Percentiles rank a stretch among this genome's conserved stretches.
These are phyloP conservation scores for Takakia lepidozioides DNA, from an alignment of 225 moss, liverwort and hornwort species.

Conservation along the genomic window DNA sequence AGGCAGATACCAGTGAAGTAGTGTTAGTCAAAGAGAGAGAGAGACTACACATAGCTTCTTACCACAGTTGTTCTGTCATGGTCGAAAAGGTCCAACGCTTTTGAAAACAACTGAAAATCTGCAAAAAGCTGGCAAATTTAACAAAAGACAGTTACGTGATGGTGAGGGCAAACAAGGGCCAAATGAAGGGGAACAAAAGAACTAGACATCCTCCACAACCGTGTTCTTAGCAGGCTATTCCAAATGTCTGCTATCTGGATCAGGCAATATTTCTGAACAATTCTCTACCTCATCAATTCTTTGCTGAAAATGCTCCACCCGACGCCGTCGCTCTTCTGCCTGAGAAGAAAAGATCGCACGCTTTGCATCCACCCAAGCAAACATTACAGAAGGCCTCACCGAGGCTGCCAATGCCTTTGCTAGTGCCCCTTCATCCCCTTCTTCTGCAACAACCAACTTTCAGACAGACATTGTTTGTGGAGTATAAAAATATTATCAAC, in stretches of 20 bases:
- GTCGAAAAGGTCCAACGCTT: slow-evolving; percentile 80
- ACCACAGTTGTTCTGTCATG: slow-evolving; percentile 68
- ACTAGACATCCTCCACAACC: too few relatives aligned
- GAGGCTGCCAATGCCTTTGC: slow-evolving; percentile 58
- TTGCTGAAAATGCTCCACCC: slow-evolving; percentile 63
- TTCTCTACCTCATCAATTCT: slow-evolving; percentile 66
- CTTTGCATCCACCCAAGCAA: slow-evolving; percentile 68
- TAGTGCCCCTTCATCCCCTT: slow-evolving; percentile 42
- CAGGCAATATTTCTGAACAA: too few relatives aligned
- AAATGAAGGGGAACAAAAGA: too few relatives aligned
- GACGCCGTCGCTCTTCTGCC: slow-evolving; percentile 75
- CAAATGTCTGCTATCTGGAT: too few relatives aligned
- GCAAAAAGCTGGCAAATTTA: slow-evolving; percentile 54
- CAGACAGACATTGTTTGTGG: too few relatives aligned
- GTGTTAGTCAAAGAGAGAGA: too few relatives aligned
- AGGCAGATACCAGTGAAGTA: too few relatives aligned
- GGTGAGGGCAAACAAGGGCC: too few relatives aligned
- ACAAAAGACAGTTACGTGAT: too few relatives aligned
- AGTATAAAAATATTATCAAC: too few relatives aligned
- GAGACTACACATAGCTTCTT: slow-evolving; percentile 20
- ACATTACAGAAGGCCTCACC: slow-evolving; percentile 71
- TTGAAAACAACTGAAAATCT: slow-evolving; percentile 74
- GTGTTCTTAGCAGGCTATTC: too few relatives aligned
- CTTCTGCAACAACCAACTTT: slow-evolving; percentile 31
- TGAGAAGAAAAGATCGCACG: slow-evolving; percentile 66